Percentiles rank a stretch among this genome's conserved stretches.
These are phyloP conservation scores for Trichoderma brevicompactum DNA, from an alignment of 2,329 filamentous ascomycete genomes.

Conservation along the genomic window DNA sequence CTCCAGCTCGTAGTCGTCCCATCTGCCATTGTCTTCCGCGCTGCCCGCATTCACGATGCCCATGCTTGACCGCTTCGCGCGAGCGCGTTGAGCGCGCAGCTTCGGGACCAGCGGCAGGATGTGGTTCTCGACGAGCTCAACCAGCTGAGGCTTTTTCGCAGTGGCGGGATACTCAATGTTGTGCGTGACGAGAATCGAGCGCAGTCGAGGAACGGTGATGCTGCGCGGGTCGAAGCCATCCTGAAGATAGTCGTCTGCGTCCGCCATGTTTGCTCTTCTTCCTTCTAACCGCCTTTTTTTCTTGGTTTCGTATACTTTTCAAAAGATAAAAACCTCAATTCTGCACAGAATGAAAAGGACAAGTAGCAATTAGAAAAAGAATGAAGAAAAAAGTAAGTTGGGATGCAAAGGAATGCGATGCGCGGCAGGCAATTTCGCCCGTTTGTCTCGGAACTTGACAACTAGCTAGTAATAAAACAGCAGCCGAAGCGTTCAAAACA, in stretches of 20 bases:
- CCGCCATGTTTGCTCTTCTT: conserved; percentile 53
- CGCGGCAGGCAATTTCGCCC: not conserved
- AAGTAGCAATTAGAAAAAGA: not conserved
- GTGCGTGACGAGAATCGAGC: conserved; percentile 89
- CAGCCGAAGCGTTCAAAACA: conserved; percentile 23
- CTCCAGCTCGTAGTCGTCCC: conserved; percentile 62
- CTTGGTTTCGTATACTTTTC: not conserved
- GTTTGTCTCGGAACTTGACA: conserved; percentile 28
- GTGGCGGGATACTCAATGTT: conserved; percentile 83
- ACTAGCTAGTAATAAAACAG: conserved; percentile 12
- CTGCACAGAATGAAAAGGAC: not conserved
- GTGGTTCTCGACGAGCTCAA: conserved; percentile 80
- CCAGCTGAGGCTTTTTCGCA: conserved; percentile 87
- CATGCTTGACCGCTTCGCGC: conserved; percentile 82
- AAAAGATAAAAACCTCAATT: not conserved
- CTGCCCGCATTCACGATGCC: conserved; percentile 76
- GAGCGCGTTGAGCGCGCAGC: conserved; percentile 73
- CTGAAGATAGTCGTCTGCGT: conserved; percentile 82
- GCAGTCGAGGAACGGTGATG: conserved; percentile 84
- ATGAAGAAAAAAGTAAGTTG: not conserved
- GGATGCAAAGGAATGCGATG: conserved; percentile 20
- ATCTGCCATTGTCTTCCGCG: conserved; percentile 67
- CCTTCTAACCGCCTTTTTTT: not conserved
- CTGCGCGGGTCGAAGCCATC: conserved; percentile 81
- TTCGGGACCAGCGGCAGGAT: conserved; percentile 78